Base-by-base conservation (phyloP, 768 basidiomycete species). In the Astraeus odoratus region DNA sequence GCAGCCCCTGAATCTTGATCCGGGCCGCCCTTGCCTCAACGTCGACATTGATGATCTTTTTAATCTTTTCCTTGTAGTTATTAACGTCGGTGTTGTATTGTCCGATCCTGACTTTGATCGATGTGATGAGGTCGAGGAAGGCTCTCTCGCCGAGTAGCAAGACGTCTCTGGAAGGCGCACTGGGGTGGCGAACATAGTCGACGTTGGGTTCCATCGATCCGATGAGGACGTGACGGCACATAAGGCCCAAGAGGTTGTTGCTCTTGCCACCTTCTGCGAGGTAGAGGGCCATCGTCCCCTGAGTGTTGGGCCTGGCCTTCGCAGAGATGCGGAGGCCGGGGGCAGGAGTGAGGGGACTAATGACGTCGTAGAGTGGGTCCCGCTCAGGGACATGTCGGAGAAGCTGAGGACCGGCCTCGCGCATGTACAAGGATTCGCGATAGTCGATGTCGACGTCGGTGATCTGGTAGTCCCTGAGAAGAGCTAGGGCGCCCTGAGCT, bases 371-470 rank as follows among this genome's bases (percentile, higher is more conserved):
- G n/a, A 45, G 53, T 12, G 60, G 20, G 46, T 60, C 35, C 8
- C 45, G 3, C 39, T 33, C 25, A 31, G 35, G n/a, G 47, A 45
- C 52, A 40, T 42, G 12, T 15, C 48, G 19, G 51, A 61, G 51
- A 23, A 61, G 49, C 46, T 50, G 30, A 5, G 53, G 54, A 19
- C 58, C 56, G 33, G 51, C 31, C n/a, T 39, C 41, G 33, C 33
- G 35, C 18, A 33, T 42, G 41, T 56, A 44, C 22, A 53, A 34
- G 7, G 58, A 67, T 50, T 71, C 63, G 30, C 52, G 20, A 49
- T 68, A 61, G 10, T 57, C 67, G 8, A 68, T 55, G 42, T 70
- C 57, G 42, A 69, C 51, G 25, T 60, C 63, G 38, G 53, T 46
- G 55, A 70, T 54, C 38, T 55, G 53, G 41, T 42, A 52, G 19